These are phyloP conservation scores for Boletellus ananas DNA, from an alignment of 768 basidiomycete species.

Conservation along the genomic window DNA sequence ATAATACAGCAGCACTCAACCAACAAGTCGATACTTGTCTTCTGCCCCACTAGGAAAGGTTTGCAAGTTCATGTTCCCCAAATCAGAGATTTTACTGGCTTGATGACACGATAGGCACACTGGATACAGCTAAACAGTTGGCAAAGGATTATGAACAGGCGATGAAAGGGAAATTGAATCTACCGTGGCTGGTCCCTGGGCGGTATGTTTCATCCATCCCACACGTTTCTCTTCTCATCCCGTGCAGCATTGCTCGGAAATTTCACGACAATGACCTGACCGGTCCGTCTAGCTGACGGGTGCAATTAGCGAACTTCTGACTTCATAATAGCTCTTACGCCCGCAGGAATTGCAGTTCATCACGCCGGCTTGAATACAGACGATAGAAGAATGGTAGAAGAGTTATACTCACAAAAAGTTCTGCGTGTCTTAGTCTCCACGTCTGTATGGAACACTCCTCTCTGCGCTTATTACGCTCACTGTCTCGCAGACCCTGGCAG, in stretches of 20 bases:
- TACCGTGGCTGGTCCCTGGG: constrained; percentile 69
- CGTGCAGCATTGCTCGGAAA: constrained; percentile 45
- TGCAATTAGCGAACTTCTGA: constrained; percentile 4
- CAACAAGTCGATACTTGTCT: constrained; percentile 84
- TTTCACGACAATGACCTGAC: constrained; percentile 69
- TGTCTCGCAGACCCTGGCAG: constrained; percentile 76
- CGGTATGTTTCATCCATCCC: constrained; percentile 35
- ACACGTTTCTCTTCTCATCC: background rate
- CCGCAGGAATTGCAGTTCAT: constrained; percentile 80
- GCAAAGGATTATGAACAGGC: constrained; percentile 64
- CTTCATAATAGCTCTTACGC: constrained; percentile 50
- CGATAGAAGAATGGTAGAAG: constrained; percentile 73
- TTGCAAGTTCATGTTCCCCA: background rate
- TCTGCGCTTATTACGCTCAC: constrained; percentile 4
- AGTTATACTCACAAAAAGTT: constrained; percentile 59
- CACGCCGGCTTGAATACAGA: constrained; percentile 80
- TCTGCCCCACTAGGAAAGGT: constrained; percentile 89
- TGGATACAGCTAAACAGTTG: constrained; percentile 74
- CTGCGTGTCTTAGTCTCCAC: constrained; percentile 76
- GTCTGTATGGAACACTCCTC: constrained; percentile 51
- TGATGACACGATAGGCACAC: constrained; percentile 41
- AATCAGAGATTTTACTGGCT: background rate
- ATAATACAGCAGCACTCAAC: constrained; percentile 69
- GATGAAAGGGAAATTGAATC: constrained; percentile 39
- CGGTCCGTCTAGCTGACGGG: constrained; percentile 24